Percentiles rank a stretch among this genome's conserved stretches.
Conservation (phyloP, 2,329 filamentous ascomycete species). For the Graphiopsis chlorocephala region DNA sequence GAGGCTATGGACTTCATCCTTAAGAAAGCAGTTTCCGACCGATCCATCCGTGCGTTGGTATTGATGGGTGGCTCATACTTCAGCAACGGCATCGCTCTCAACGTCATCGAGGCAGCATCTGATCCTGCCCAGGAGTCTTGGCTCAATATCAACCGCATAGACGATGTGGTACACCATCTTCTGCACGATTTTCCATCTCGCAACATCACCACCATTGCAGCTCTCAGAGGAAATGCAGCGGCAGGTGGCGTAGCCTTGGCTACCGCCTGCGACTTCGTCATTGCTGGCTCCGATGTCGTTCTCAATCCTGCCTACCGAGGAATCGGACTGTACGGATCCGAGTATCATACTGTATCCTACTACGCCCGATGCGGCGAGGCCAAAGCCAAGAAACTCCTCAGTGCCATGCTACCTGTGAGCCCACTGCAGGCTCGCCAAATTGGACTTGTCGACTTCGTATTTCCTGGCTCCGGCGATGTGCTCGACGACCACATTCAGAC, state of each 20-base stretch:
- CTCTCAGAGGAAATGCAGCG: slow-evolving; percentile 43
- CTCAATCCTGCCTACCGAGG: slow-evolving; percentile 45
- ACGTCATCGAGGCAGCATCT: slow-evolving; percentile 42
- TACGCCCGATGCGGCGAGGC: slow-evolving; percentile 37
- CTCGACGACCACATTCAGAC: slow-evolving; percentile 39
- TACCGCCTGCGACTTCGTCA: slow-evolving; percentile 37
- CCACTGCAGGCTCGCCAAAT: slow-evolving; percentile 39
- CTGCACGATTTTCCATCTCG: slow-evolving; percentile 39
- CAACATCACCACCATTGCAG: slow-evolving; percentile 40
- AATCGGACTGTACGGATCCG: slow-evolving; percentile 38
- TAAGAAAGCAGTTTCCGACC: slow-evolving; percentile 27
- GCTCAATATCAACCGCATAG: slow-evolving; percentile 46
- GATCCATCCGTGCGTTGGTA: slow-evolving; percentile 37
- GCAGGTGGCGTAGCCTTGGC: slow-evolving; percentile 46
- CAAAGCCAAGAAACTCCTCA: slow-evolving; percentile 33
- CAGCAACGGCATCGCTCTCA: slow-evolving; percentile 45
- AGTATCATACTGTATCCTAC: slow-evolving; percentile 44
- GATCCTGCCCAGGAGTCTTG: slow-evolving; percentile 42
- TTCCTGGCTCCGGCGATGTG: slow-evolving; percentile 33
- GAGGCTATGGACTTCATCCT: slow-evolving; percentile 39
- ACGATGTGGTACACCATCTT: slow-evolving; percentile 41
- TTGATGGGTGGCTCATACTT: slow-evolving; percentile 45
- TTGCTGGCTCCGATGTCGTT: slow-evolving; percentile 40
- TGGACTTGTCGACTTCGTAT: slow-evolving; percentile 41
- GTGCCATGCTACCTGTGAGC: slow-evolving; percentile 40